Percentiles rank a stretch among this genome's conserved stretches.
Evolutionary conservation across 148 eudicot species (phyloP).

Genomic region (Salicornia ramosissima): DNA sequence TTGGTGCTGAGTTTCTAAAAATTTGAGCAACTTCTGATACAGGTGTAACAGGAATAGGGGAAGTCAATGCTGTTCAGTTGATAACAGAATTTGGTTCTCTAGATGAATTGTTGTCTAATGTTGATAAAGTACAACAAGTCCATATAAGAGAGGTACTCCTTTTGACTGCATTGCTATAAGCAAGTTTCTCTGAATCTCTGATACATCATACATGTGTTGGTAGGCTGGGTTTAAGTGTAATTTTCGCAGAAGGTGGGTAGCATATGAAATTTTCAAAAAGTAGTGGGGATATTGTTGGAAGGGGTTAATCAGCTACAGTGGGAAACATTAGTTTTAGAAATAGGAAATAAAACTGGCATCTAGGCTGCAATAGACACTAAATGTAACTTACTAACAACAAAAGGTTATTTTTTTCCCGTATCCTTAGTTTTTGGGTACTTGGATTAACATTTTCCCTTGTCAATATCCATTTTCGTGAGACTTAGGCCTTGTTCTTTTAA

Average conservation of each 20-base stretch:
- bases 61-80: slow-evolving; percentile 74
- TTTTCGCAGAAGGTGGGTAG: background rate
- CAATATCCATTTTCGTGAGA: too few relatives aligned
- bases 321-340: background rate
- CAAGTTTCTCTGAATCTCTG: background rate
- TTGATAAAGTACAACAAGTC: slow-evolving; percentile 68
- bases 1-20: background rate
- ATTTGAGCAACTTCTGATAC: slow-evolving; percentile 26
- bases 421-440: too few relatives aligned
- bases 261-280: background rate
- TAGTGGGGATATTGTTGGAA: background rate
- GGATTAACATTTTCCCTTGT: too few relatives aligned
- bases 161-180: background rate
- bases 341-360: background rate
- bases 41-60: slow-evolving; percentile 89
- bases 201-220: too few relatives aligned
- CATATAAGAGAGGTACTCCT: slow-evolving; percentile 60
- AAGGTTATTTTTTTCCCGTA: too few relatives aligned
- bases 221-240: background rate
- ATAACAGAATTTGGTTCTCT: slow-evolving; percentile 81
- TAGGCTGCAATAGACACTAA: too few relatives aligned
- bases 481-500: too few relatives aligned
- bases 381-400: too few relatives aligned
- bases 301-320: background rate
- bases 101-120: slow-evolving; percentile 59